Evolutionary conservation across 2,329 filamentous ascomycete species (phyloP).

Genomic region (Trichoderma pleuroti): DNA sequence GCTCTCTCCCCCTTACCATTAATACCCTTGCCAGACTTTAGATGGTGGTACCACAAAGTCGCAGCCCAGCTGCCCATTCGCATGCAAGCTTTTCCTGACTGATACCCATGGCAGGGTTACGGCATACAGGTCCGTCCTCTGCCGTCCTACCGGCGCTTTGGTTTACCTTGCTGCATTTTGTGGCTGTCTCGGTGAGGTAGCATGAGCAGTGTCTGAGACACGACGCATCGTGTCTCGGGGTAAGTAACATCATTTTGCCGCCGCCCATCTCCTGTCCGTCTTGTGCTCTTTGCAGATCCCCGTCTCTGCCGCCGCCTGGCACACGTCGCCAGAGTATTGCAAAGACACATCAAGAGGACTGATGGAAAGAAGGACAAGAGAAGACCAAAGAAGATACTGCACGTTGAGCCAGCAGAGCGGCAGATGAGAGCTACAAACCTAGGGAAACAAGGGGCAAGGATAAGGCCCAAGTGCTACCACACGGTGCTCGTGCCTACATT

Average conservation of each 20-base stretch:
- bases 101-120: conserved; percentile 2
- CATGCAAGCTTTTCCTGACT: conserved; percentile 13
- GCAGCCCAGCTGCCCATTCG: conserved; percentile 13
- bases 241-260: background rate
- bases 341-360: background rate
- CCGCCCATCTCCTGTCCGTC: background rate
- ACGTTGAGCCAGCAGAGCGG: no score
- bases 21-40: background rate
- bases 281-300: background rate
- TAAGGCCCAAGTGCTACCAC: background rate
- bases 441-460: background rate
- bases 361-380: background rate
- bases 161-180: background rate
- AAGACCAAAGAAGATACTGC: background rate
- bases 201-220: background rate
- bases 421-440: background rate
- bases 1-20: background rate
- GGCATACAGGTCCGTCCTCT: background rate
- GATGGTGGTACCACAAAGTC: background rate
- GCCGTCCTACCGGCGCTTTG: background rate
- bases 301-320: background rate
- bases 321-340: background rate
- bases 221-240: background rate
- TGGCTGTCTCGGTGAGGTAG: background rate
- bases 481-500: background rate